Conservation (phyloP, 2,329 filamentous ascomycete species). For the Calonectria pteridis region DNA sequence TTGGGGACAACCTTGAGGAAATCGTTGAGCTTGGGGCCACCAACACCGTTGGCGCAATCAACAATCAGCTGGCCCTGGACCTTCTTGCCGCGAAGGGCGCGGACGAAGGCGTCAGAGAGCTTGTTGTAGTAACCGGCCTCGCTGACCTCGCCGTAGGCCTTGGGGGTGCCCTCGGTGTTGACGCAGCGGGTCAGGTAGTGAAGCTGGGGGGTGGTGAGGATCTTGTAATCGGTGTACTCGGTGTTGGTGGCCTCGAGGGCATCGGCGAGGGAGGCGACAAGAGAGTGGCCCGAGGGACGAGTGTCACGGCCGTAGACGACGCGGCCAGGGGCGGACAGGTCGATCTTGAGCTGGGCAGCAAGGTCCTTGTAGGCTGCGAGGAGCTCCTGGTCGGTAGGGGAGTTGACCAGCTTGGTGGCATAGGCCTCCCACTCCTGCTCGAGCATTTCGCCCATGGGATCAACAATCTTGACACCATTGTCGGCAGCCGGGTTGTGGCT, state of each 20-base stretch:
- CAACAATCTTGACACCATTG: slow-evolving; percentile 95
- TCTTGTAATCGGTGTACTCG: slow-evolving; percentile 86
- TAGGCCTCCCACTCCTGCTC: slow-evolving; percentile 95
- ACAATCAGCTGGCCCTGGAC: slow-evolving; percentile 82
- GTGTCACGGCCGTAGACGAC: slow-evolving; percentile 95
- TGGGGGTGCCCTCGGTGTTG: slow-evolving; percentile 90
- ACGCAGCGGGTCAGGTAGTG: slow-evolving; percentile 96
- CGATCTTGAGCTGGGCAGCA: slow-evolving; percentile 80
- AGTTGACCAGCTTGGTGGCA: slow-evolving; percentile 91
- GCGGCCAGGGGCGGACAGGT: slow-evolving; percentile 76
- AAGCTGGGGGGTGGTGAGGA: slow-evolving; percentile 95
- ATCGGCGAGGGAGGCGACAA: slow-evolving; percentile 83
- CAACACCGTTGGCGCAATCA: slow-evolving; percentile 97
- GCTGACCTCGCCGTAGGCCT: slow-evolving; percentile 89
- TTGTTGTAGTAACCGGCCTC: slow-evolving; percentile 97
- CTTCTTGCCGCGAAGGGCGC: slow-evolving; percentile 82
- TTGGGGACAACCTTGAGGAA: slow-evolving; percentile 85
- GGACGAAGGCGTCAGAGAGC: slow-evolving; percentile 85
- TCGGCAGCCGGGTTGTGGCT: slow-evolving; percentile 92
- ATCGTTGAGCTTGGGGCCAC: slow-evolving; percentile 89
- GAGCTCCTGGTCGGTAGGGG: slow-evolving; percentile 79
- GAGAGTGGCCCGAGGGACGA: slow-evolving; percentile 87
- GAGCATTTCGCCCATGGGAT: slow-evolving; percentile 98
- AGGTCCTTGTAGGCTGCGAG: slow-evolving; percentile 82
- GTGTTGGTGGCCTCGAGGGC: slow-evolving; percentile 82